A percentile compares a stretch with the other conserved stretches of the same genome.
Conservation (phyloP, 2,329 filamentous ascomycete genomes). For the Paecilomyces formosus region DNA sequence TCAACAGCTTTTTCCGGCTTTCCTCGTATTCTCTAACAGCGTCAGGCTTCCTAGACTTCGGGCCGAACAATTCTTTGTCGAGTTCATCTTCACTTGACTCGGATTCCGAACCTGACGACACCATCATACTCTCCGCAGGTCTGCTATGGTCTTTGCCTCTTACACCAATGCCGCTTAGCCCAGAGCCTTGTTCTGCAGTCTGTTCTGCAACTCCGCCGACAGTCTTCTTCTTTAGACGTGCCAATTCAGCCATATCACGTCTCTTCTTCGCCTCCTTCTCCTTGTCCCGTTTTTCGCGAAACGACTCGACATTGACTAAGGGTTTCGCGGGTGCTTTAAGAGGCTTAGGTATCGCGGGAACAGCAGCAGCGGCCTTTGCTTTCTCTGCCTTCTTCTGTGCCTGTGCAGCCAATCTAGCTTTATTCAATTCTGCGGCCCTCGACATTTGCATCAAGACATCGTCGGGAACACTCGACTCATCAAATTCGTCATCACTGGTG, state of each 20-base stretch:
- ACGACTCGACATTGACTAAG: constrained; percentile 42
- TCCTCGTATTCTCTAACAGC: constrained; percentile 40
- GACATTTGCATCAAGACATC: constrained; percentile 33
- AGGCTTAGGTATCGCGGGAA: constrained; percentile 17
- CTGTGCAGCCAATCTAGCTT: constrained; percentile 24
- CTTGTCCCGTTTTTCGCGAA: constrained; percentile 66
- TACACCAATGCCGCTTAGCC: constrained; percentile 63
- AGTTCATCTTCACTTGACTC: constrained; percentile 67
- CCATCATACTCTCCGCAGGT: constrained; percentile 78
- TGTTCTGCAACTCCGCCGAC: constrained; percentile 45
- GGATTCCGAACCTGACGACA: constrained; percentile 59
- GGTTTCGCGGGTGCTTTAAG: constrained; percentile 19
- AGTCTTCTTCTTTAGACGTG: constrained; percentile 54
- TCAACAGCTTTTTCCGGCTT: constrained; percentile 42
- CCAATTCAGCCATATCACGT: constrained; percentile 64
- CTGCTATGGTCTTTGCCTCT: constrained; percentile 67
- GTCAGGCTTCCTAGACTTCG: constrained; percentile 30
- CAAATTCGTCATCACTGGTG: constrained; percentile 32
- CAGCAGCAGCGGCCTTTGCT: constrained; percentile 11
- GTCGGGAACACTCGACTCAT: constrained; percentile 33
- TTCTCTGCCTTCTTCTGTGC: constrained; percentile 20
- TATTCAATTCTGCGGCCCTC: constrained; percentile 35
- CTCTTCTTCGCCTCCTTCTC: constrained; percentile 69
- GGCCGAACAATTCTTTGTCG: constrained; percentile 59
- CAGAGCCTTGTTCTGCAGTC: constrained; percentile 71